These are phyloP conservation scores for Pelargonium citronellum DNA, from an alignment of 441 rosid genomes.

Conservation along the genomic window DNA sequence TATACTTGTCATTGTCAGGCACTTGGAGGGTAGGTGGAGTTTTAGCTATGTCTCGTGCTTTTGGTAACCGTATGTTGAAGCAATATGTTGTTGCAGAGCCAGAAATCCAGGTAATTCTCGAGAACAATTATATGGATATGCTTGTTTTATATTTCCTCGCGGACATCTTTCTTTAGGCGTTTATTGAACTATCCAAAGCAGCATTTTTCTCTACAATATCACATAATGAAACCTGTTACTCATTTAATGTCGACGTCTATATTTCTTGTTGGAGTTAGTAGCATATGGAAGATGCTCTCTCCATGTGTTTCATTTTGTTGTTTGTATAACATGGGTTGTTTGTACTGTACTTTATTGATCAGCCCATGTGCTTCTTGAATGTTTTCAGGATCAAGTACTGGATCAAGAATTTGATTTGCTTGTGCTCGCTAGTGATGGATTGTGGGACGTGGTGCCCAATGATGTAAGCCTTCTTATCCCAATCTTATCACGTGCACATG, in stretches of 20 bases:
- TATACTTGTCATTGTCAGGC: conserved; percentile 42
- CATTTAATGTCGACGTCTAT: too few species aligned
- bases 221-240: neutral
- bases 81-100: conserved; percentile 97
- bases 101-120: conserved; percentile 73
- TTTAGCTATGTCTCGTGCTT: conserved; percentile 95
- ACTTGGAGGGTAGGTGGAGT: conserved; percentile 99
- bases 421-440: conserved; percentile 92
- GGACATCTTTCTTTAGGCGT: neutral
- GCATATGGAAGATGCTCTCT: neutral
- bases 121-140: neutral
- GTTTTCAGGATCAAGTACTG: conserved; percentile 62
- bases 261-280: too few species aligned
- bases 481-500: neutral
- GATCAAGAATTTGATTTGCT: conserved; percentile 72
- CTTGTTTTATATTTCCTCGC: neutral
- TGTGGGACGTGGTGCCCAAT: conserved; percentile 95
- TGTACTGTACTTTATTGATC: neutral
- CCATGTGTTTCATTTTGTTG: neutral
- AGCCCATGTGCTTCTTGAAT: neutral
- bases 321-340: neutral
- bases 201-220: neutral
- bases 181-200: neutral
- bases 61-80: conserved; percentile 97
- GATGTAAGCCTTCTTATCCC: conserved; percentile 45